A percentile compares a stretch with the other conserved stretches of the same genome.
Evolutionary conservation across 805 yeast genomes (phyloP).

Genomic region (Yamadazyma nakazawae): DNA sequence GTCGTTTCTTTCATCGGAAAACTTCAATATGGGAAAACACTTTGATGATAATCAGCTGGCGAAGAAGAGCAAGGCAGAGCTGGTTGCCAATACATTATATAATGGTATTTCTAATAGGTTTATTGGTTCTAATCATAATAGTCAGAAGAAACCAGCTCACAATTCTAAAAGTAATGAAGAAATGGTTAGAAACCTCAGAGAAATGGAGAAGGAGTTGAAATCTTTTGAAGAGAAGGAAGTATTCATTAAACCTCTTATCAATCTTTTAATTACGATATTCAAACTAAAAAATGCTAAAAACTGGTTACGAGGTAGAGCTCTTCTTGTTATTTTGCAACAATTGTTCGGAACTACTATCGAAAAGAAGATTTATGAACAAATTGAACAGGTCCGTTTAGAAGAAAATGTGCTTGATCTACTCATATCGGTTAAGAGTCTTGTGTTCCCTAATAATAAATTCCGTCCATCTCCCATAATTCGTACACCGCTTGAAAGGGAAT

Average conservation of each 20-base stretch:
- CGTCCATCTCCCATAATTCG: slow-evolving; percentile 46
- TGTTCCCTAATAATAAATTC: slow-evolving; percentile 49
- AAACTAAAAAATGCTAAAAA: slow-evolving; percentile 59
- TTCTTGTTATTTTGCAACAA: slow-evolving; percentile 78
- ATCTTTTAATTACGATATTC: slow-evolving; percentile 66
- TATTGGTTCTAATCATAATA: slow-evolving; percentile 1
- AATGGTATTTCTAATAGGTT: slow-evolving; percentile 22
- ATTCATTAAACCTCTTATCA: slow-evolving; percentile 81
- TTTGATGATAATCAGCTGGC: slow-evolving; percentile 20
- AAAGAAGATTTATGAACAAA: slow-evolving; percentile 50
- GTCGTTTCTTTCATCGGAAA: slow-evolving; percentile 72
- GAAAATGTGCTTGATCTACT: slow-evolving; percentile 42
- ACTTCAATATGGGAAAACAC: slow-evolving; percentile 39
- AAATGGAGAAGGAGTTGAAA: slow-evolving; percentile 54
- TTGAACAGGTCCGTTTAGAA: slow-evolving; percentile 37
- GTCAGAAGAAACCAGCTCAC: neutral
- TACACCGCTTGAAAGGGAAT: slow-evolving; percentile 47
- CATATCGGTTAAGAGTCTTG: slow-evolving; percentile 18
- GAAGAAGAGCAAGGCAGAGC: slow-evolving; percentile 22
- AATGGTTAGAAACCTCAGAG: slow-evolving; percentile 33
- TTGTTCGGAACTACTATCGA: slow-evolving; percentile 86
- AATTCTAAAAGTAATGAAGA: slow-evolving; percentile 11
- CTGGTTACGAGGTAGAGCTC: slow-evolving; percentile 85
- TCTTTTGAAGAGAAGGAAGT: slow-evolving; percentile 42
- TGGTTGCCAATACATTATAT: slow-evolving; percentile 34